A percentile compares a stretch with the other conserved stretches of the same genome.
These are phyloP conservation scores for Vitis vinifera DNA, from an alignment of 164 flowering plant genomes.

Conservation along the genomic window DNA sequence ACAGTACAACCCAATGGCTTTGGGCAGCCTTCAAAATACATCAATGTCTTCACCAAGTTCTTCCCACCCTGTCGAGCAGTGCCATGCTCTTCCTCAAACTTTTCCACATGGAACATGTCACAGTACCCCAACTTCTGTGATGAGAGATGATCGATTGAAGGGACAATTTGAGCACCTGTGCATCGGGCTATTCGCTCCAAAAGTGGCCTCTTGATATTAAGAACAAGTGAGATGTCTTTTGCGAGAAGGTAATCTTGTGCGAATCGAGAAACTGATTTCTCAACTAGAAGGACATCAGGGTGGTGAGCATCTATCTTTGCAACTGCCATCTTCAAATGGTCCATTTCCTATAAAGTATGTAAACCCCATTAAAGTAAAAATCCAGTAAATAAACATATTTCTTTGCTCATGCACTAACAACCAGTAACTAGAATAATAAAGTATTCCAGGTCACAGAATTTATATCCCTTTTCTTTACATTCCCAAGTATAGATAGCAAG, in stretches of 20 bases:
- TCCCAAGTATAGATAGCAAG: not conserved
- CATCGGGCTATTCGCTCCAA: slow-evolving; percentile 72
- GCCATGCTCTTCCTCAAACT: slow-evolving; percentile 55
- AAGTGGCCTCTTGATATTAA: slow-evolving; percentile 66
- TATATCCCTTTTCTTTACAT: no score
- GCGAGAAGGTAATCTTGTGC: slow-evolving; percentile 69
- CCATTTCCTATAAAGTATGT: slow-evolving; percentile 53
- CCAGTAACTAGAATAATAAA: not conserved
- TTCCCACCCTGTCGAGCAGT: slow-evolving; percentile 55
- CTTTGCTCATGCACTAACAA: not conserved
- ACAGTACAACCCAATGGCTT: slow-evolving; percentile 71
- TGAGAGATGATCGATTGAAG: slow-evolving; percentile 60
- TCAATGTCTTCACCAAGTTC: slow-evolving; percentile 53
- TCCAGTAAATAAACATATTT: slow-evolving; percentile 1
- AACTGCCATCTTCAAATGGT: slow-evolving; percentile 68
- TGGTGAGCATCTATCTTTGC: slow-evolving; percentile 57
- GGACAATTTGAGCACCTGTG: slow-evolving; percentile 61
- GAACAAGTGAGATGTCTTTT: slow-evolving; percentile 64
- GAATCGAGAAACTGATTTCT: slow-evolving; percentile 64
- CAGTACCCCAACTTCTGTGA: slow-evolving; percentile 59
- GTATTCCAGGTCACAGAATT: no score
- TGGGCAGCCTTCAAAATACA: slow-evolving; percentile 79
- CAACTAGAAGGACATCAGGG: slow-evolving; percentile 63
- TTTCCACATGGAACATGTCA: slow-evolving; percentile 58
- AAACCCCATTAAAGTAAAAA: not conserved